These are phyloP conservation scores for Gnaphalium uliginosum DNA, from an alignment of 129 eudicot genomes.

Conservation along the genomic window DNA sequence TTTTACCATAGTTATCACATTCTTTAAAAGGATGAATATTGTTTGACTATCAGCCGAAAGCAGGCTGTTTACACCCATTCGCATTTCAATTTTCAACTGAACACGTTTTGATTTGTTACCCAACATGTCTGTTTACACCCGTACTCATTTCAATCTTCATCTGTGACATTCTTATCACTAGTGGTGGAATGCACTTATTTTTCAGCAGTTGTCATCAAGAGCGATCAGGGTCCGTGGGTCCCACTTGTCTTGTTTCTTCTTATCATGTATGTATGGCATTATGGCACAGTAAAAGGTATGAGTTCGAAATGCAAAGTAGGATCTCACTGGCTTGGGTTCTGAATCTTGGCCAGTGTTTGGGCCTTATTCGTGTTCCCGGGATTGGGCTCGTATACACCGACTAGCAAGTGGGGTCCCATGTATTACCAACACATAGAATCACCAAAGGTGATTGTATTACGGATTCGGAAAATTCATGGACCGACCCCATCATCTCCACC, in stretches of 20 bases:
- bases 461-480: no score
- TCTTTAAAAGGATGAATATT: background rate
- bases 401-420: constrained; percentile 85
- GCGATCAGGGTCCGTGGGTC: constrained; percentile 64
- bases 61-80: background rate
- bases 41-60: background rate
- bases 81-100: background rate
- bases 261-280: constrained; percentile 90
- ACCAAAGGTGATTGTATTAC: no score
- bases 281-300: constrained; percentile 80
- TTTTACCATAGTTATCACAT: background rate
- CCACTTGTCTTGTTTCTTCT: constrained; percentile 77
- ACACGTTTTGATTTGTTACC: background rate
- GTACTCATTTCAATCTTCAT: background rate
- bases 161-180: constrained; percentile 4
- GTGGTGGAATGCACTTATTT: constrained; percentile 12
- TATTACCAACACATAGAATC: no score
- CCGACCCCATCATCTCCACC: no score
- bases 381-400: constrained; percentile 89
- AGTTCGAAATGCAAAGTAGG: constrained; percentile 77
- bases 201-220: constrained; percentile 2
- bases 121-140: background rate
- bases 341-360: constrained; percentile 80
- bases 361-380: constrained; percentile 89
- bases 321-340: constrained; percentile 87